Percentiles rank a stretch among this genome's conserved stretches.
These are phyloP conservation scores for Colletotrichum gigasporum DNA, from an alignment of 2,329 filamentous ascomycete species.

Conservation along the genomic window DNA sequence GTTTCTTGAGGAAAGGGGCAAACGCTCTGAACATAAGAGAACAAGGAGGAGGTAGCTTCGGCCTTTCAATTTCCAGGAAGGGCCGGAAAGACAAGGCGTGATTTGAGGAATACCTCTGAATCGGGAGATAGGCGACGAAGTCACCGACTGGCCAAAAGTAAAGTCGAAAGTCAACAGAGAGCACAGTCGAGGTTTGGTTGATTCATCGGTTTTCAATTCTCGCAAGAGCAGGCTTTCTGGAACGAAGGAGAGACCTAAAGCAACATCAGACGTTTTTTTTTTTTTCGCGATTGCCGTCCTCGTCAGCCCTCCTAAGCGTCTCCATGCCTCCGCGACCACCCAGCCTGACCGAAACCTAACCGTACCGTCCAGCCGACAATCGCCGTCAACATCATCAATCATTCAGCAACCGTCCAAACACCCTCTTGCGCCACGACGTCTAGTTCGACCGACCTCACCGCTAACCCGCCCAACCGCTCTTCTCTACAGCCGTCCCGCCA, in stretches of 20 bases:
- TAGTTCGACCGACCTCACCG: background rate
- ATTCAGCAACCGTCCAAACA: conserved; percentile 6
- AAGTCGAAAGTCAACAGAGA: no score
- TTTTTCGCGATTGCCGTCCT: background rate
- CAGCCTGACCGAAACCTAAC: background rate
- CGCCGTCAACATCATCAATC: conserved; percentile 1
- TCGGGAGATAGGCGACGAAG: background rate
- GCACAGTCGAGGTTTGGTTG: background rate
- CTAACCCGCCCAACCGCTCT: background rate
- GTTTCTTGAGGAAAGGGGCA: no score
- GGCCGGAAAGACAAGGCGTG: no score
- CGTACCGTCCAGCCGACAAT: background rate
- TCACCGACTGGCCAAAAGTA: no score
- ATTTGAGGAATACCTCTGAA: background rate
- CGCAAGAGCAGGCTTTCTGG: background rate
- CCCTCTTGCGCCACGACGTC: conserved; percentile 6
- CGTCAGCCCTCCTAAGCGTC: background rate
- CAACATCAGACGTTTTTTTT: background rate
- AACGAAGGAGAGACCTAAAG: background rate
- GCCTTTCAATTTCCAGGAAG: no score
- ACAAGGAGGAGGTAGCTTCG: no score
- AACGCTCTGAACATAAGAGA: no score
- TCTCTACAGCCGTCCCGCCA: conserved; percentile 23
- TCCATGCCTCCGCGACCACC: background rate
- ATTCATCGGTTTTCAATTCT: conserved; percentile 2